Base-by-base conservation (phyloP, 2,329 filamentous ascomycete species). In the Pezicula neosporulosa region DNA sequence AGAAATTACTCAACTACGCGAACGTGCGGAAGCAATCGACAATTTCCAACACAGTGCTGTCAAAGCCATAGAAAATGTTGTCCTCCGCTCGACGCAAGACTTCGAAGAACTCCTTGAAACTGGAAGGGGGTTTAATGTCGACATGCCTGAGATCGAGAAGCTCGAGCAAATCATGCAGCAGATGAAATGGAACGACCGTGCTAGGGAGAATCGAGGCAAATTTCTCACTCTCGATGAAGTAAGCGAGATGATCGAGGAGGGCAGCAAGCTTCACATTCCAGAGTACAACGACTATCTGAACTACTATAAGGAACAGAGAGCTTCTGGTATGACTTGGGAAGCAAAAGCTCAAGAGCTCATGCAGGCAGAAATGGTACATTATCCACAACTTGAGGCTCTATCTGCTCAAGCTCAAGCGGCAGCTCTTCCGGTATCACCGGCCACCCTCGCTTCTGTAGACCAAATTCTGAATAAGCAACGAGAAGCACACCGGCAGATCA, bases 381-480 rank as follows among this genome's bases (percentile, higher is more conserved):
- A 96, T 63, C 89, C 92, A 48, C 94, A 99, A 66, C 81, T 99
- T 1, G 94, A 97, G 68, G 90, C 93, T 0, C 76, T 99, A 6
- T 95, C 91, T 1, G 82, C 83, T 46, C 93, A 97, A 71, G 92
- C 92, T 1, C 73, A 78, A 51, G 76, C 67, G 27, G 79, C 83
- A 33, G 79, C 80, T 5, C 77, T 97, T 16, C 93, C 94, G 0
- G 92, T 97, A 18, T 88, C 89, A 1, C 75, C 83, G 4, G 87
- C 92, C 33, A 97, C 91, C 0, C 77, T 96, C 21, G 81, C 83
- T 7, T 80, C 84, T 8, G 90, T 99, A 24, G 94, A 99, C 63
- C 87, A 90, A 45, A 97, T 97, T 50, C 75, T 99, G 52, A 91
- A 91, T 68, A 97, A 97, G 71, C 94, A 99, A 68, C 86, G 94